A percentile compares a stretch with the other conserved stretches of the same genome.
phyloP scores from a whole-genome alignment of 2,329 filamentous ascomycete genomes.

The Fusarium nygamai region DNA sequence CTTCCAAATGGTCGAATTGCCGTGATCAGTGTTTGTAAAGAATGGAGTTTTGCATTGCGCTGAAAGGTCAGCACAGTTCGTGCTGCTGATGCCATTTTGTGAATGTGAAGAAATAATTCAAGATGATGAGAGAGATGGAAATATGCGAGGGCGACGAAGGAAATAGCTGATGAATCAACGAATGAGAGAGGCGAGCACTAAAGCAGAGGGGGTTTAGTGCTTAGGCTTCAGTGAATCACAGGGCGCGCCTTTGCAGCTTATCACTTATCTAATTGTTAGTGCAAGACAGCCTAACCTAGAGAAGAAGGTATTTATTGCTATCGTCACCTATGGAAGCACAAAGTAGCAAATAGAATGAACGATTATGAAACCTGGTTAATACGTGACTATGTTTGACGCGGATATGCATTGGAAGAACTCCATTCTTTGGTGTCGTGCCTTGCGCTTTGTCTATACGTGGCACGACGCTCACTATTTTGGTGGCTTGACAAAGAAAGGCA shows the following conservation, averaged over 20 bases:
- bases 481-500: no score
- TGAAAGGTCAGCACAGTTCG: conserved; percentile 54
- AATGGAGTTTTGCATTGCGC: conserved; percentile 55
- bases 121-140: neutral
- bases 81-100: conserved; percentile 30
- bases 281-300: neutral
- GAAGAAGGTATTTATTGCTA: neutral
- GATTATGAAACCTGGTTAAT: neutral
- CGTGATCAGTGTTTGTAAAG: conserved; percentile 55
- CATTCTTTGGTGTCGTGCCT: neutral
- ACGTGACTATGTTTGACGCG: no score
- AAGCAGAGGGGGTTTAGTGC: neutral
- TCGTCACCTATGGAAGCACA: neutral
- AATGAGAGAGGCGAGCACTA: neutral
- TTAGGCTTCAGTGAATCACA: neutral
- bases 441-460: no score
- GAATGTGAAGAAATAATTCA: fast-evolving
- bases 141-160: neutral
- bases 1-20: conserved; percentile 59
- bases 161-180: neutral
- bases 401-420: neutral
- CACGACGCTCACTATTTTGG: no score
- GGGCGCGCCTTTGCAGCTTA: conserved; percentile 2
- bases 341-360: neutral
- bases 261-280: neutral